Evolutionary conservation across 768 basidiomycete genomes (phyloP).

Genomic region (Collybia mongolica): DNA sequence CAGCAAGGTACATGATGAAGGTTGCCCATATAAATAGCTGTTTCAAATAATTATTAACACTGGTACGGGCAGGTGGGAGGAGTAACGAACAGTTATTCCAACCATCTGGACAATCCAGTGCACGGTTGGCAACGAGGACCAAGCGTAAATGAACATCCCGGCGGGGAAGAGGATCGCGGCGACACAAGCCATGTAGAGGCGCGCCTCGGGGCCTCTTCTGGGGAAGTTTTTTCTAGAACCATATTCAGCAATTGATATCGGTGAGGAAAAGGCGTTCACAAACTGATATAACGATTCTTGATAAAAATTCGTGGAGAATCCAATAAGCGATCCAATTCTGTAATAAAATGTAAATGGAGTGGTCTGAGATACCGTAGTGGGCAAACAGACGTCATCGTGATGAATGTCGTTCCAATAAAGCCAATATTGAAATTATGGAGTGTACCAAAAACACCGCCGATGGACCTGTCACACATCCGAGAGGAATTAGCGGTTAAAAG

Average conservation of each 20-base stretch:
- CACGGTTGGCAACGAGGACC: conserved; percentile 53
- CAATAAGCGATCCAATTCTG: conserved; percentile 55
- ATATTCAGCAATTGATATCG: neutral
- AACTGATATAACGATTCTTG: conserved; percentile 44
- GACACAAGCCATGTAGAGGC: conserved; percentile 57
- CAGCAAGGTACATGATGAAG: conserved; percentile 57
- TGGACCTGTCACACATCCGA: conserved; percentile 38
- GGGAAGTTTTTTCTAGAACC: conserved; percentile 29
- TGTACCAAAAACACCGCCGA: conserved; percentile 51
- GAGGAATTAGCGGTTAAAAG: neutral
- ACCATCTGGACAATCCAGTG: conserved; percentile 63
- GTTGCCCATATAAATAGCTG: conserved; percentile 49
- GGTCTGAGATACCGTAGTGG: neutral
- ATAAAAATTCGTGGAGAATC: conserved; percentile 41
- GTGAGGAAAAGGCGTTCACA: conserved; percentile 28
- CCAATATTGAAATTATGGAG: conserved; percentile 63
- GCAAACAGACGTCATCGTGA: conserved; percentile 46
- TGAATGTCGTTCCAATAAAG: conserved; percentile 57
- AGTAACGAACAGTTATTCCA: conserved; percentile 39
- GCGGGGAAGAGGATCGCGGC: conserved; percentile 53
- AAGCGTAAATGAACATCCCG: conserved; percentile 72
- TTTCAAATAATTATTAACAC: neutral
- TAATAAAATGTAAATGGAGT: neutral
- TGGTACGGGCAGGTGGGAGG: neutral
- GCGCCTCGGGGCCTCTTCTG: conserved; percentile 51